Percentiles rank a stretch among this genome's conserved stretches.
These are phyloP conservation scores for Venturiaceae sp. DNA, from an alignment of 2,329 filamentous ascomycete species.

Conservation along the genomic window DNA sequence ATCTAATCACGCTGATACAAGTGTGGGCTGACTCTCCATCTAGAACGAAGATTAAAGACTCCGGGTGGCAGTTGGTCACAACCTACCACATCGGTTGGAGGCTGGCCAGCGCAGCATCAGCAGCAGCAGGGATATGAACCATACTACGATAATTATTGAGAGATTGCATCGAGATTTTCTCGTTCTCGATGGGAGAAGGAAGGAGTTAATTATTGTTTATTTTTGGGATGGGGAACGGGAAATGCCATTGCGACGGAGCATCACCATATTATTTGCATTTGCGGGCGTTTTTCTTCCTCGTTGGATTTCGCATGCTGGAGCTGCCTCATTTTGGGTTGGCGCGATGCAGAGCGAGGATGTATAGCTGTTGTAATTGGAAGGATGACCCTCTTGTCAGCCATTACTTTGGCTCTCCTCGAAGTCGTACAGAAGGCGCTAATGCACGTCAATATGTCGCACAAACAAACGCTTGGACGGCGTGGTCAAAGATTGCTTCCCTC, in stretches of 20 bases:
- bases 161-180: constrained; percentile 8
- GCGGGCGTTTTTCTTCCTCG: neutral
- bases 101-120: constrained; percentile 15
- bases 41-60: constrained; percentile 33
- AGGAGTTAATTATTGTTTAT: constrained; percentile 13
- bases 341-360: neutral
- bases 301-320: neutral
- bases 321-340: neutral
- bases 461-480: neutral
- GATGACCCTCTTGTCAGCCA: neutral
- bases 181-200: constrained; percentile 18
- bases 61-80: constrained; percentile 27
- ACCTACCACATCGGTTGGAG: constrained; percentile 23
- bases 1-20: neutral
- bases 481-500: neutral
- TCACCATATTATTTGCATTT: neutral
- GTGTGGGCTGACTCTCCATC: constrained; percentile 6
- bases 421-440: neutral
- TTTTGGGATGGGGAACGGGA: constrained; percentile 3
- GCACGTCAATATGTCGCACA: constrained; percentile 1
- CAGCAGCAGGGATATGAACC: constrained; percentile 26
- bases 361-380: neutral
- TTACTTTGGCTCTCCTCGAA: neutral
- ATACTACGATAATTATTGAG: constrained; percentile 24
- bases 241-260: neutral